phyloP scores from a whole-genome alignment of 306 rosid genomes.

The Albizia julibrissin region DNA sequence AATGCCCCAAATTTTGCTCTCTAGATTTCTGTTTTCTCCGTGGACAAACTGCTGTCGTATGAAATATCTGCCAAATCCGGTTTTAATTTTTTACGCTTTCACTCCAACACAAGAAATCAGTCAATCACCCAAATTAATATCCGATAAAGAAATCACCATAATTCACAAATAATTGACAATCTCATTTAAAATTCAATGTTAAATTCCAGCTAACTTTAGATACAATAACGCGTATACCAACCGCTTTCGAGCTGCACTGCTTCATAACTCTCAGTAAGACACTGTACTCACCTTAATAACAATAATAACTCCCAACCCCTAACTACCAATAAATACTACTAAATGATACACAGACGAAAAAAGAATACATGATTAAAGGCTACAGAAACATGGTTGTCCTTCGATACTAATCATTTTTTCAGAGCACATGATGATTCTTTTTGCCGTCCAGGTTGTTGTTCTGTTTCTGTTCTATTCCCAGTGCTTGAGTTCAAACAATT shows the following conservation, averaged over 20 bases:
- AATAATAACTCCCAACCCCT: conserved; percentile 10
- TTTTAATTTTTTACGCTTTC: neutral
- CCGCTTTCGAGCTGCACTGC: neutral
- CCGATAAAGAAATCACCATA: neutral
- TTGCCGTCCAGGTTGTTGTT: conserved; percentile 18
- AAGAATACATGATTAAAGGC: neutral
- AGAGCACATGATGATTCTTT: conserved; percentile 9
- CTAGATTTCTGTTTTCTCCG: too few relatives aligned
- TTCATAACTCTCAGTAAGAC: neutral
- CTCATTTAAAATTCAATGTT: conserved; percentile 15
- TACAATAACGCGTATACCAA: conserved; percentile 28
- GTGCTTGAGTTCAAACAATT: conserved; percentile 28
- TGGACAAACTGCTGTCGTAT: too few relatives aligned
- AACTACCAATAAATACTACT: conserved; percentile 23
- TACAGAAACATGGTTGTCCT: neutral
- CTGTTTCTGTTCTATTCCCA: conserved; percentile 30
- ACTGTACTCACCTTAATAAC: conserved; percentile 20
- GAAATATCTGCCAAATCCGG: too few relatives aligned
- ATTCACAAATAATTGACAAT: neutral
- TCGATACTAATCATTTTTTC: neutral
- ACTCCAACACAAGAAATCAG: neutral
- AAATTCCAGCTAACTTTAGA: conserved; percentile 24
- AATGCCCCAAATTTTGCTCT: too few relatives aligned
- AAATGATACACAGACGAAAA: conserved; percentile 15
- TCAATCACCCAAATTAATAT: neutral